Evolutionary conservation across 2,329 filamentous ascomycete species (phyloP).

Genomic region (Microcyclospora pomicola): DNA sequence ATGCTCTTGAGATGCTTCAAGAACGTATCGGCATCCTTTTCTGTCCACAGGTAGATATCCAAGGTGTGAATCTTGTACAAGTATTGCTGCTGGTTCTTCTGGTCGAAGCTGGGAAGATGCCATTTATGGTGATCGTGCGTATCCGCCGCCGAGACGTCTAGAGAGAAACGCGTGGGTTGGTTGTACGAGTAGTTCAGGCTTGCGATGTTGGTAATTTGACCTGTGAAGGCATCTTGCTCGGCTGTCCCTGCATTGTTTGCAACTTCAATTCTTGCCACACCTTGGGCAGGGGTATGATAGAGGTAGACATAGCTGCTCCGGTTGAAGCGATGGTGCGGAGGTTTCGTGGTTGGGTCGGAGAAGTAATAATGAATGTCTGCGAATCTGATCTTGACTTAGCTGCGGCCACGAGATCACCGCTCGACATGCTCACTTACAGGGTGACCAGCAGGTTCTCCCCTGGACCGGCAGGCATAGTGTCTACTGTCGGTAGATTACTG

Average conservation of each 20-base stretch:
- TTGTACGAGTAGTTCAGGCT: constrained; percentile 58
- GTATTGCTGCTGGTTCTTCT: constrained; percentile 61
- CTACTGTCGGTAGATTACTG: background rate
- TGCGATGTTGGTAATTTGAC: constrained; percentile 43
- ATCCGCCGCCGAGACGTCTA: constrained; percentile 44
- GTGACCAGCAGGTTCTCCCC: constrained; percentile 35
- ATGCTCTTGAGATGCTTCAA: constrained; percentile 54
- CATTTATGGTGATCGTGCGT: constrained; percentile 42
- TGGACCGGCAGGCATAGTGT: constrained; percentile 32
- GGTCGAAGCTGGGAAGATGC: constrained; percentile 62
- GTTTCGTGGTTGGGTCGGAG: constrained; percentile 48
- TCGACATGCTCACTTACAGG: constrained; percentile 25
- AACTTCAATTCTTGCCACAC: constrained; percentile 58
- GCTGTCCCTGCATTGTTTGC: constrained; percentile 61
- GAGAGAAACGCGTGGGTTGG: constrained; percentile 56
- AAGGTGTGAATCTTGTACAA: constrained; percentile 64
- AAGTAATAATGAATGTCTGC: constrained; percentile 72
- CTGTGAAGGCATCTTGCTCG: constrained; percentile 67
- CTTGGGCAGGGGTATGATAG: constrained; percentile 56
- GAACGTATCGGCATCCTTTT: constrained; percentile 56
- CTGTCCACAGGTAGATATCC: constrained; percentile 70
- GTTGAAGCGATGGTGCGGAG: constrained; percentile 68
- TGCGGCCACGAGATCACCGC: background rate
- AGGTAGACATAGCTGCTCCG: constrained; percentile 69
- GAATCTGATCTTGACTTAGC: constrained; percentile 40